A percentile compares a stretch with the other conserved stretches of the same genome.
These are phyloP conservation scores for Decorospora gaudefroyi DNA, from an alignment of 2,329 filamentous ascomycete species.

Conservation along the genomic window DNA sequence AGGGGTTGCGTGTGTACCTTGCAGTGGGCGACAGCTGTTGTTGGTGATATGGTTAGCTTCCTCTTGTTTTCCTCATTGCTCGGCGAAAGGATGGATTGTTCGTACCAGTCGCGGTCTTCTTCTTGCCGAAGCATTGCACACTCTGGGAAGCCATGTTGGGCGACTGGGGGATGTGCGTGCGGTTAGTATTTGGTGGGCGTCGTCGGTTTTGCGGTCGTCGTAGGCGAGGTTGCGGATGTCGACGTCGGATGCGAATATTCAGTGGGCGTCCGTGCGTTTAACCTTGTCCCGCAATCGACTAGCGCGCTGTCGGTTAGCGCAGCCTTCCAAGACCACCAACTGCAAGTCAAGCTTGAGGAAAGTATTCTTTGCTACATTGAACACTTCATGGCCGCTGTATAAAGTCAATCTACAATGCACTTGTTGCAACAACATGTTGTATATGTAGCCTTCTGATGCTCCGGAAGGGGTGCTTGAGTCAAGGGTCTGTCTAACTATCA, in stretches of 20 bases:
- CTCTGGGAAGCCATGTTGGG: conserved; percentile 52
- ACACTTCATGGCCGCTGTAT: too few relatives aligned
- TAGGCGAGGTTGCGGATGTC: conserved; percentile 29
- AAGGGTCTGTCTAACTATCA: too few relatives aligned
- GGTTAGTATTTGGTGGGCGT: conserved; percentile 35
- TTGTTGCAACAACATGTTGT: too few relatives aligned
- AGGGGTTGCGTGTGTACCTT: conserved; percentile 64
- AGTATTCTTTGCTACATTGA: too few relatives aligned
- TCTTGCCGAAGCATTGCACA: conserved; percentile 96
- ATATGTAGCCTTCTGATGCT: too few relatives aligned
- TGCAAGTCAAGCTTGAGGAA: too few relatives aligned
- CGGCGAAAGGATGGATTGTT: conserved; percentile 3
- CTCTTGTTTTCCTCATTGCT: conserved; percentile 31
- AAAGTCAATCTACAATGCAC: too few relatives aligned
- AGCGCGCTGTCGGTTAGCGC: conserved; percentile 11
- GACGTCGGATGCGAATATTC: conserved; percentile 26
- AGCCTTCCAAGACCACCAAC: background rate
- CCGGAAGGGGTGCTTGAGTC: too few relatives aligned
- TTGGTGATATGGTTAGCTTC: conserved; percentile 45
- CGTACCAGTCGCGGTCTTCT: conserved; percentile 58
- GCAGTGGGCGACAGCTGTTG: conserved; percentile 86
- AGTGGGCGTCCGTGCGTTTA: conserved; percentile 22
- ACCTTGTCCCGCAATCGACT: conserved; percentile 18
- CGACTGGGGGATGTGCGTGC: conserved; percentile 45
- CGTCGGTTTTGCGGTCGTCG: conserved; percentile 30